Evolutionary conservation across 306 rosid genomes (phyloP).

Genomic region (Sicyos baderoa): DNA sequence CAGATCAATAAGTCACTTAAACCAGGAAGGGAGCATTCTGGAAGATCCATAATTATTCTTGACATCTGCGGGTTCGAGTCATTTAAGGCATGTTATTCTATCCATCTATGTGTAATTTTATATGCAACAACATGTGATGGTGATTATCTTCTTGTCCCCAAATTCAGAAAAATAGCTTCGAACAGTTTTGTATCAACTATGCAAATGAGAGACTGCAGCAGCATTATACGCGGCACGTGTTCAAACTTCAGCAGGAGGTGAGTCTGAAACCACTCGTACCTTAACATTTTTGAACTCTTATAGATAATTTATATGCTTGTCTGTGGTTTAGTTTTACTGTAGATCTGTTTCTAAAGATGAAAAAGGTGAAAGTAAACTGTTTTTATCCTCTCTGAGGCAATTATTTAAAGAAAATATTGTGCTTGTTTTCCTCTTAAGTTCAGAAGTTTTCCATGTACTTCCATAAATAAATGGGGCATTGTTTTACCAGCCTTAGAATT

Average conservation of each 20-base stretch:
- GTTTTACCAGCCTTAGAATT: too few relatives aligned
- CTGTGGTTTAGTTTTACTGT: not conserved
- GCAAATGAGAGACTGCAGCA: slow-evolving; percentile 99
- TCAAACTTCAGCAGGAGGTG: slow-evolving; percentile 96
- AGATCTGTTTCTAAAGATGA: slow-evolving; percentile 2
- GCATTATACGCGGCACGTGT: slow-evolving; percentile 80
- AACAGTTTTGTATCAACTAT: slow-evolving; percentile 86
- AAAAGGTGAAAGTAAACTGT: not conserved
- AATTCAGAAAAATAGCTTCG: slow-evolving; percentile 80
- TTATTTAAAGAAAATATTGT: not conserved
- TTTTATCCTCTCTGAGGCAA: not conserved
- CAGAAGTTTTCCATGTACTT: too few relatives aligned
- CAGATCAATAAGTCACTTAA: slow-evolving; percentile 74
- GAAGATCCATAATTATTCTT: slow-evolving; percentile 77
- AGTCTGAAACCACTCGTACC: slow-evolving; percentile 13
- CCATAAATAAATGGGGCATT: too few relatives aligned
- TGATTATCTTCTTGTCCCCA: slow-evolving; percentile 23
- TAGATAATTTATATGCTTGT: slow-evolving; percentile 11
- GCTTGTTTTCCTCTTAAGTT: not conserved
- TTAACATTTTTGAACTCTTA: not conserved
- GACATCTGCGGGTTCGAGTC: slow-evolving; percentile 91
- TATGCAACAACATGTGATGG: slow-evolving; percentile 12
- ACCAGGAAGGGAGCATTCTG: slow-evolving; percentile 42
- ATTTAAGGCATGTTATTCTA: slow-evolving; percentile 48
- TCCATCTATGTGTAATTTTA: slow-evolving; percentile 17